Base-by-base conservation (phyloP, 805 yeast genomes). In the Candida ovalis region DNA sequence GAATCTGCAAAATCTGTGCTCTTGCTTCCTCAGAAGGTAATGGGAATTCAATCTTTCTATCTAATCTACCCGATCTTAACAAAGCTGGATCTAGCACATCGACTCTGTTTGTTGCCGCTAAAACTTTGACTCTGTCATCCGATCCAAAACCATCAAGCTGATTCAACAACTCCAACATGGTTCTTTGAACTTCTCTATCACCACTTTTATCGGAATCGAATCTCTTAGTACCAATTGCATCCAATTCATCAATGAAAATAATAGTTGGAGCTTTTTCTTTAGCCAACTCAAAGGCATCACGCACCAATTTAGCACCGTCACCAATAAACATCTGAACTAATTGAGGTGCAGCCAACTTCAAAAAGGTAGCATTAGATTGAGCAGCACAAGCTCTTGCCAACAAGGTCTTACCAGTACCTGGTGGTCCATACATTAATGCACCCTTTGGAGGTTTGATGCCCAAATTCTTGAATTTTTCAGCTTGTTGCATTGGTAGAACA, bases 371-470 rank as follows among this genome's bases (percentile, higher is more conserved):
- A 69, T 91, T 90, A 0, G 98, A 88, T 69, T 94, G 98, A 46
- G 97, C 97, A 22, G 99, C 99, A 73, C 97, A 96, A 1, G 99
- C 99, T 67, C 97, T 84, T 9, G 99, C 99, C 57, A 94, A 76
- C 52, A 94, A 74, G 1, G 99, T 94, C 71, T 94, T 94, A 68
- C 99, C 99, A 1, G 99, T 94, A 68, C 99, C 99, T 46, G 99
- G 99, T 8, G 99, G 98, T 33, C 99, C 99, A 66, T 94, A 94
- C 91, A 94, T 89, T 46, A 94, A 76, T 3, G 97, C 98, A 67
- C 99, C 99, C 68, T 94, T 94, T 50, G 99, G 99, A 15, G 99
- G 95, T 66, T 88, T 92, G 64, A 94, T 91, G 48, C 99, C 99
- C 70, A 94, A 75, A 50, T 82, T 82, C 64, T 88, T 88, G 74